phyloP scores from a whole-genome alignment of 2,329 filamentous ascomycete species.

The Hymenoscyphus fraxineus region DNA sequence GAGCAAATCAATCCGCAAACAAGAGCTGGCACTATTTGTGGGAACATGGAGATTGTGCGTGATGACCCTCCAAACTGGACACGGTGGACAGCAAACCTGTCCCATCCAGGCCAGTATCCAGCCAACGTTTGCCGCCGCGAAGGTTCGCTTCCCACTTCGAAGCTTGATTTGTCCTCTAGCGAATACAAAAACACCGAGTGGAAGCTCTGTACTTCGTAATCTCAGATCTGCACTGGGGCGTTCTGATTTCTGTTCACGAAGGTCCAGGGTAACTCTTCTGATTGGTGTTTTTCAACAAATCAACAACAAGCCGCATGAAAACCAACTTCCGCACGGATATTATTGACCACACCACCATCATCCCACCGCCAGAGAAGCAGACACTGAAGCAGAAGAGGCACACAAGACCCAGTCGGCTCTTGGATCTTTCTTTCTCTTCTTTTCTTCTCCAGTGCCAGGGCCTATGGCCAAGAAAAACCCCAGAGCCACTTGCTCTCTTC shows the following conservation, averaged over 20 bases:
- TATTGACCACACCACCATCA: conserved; percentile 1
- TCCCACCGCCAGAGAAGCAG: too few relatives aligned
- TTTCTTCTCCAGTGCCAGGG: not conserved
- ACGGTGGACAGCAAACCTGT: not conserved
- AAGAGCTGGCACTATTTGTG: not conserved
- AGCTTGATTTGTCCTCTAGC: conserved; percentile 1
- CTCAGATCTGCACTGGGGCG: not conserved
- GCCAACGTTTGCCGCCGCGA: not conserved
- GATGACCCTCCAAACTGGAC: not conserved
- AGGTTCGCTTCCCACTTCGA: not conserved
- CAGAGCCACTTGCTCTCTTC: not conserved
- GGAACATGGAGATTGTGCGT: not conserved
- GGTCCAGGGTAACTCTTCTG: not conserved
- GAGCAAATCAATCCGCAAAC: not conserved
- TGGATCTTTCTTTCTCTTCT: not conserved
- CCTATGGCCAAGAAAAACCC: not conserved
- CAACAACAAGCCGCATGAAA: not conserved
- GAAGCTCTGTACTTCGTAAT: not conserved
- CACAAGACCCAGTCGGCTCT: not conserved
- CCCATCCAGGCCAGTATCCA: not conserved
- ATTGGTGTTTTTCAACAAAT: not conserved
- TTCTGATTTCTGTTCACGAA: not conserved
- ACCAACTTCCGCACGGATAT: conserved; percentile 1
- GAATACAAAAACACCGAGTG: not conserved
- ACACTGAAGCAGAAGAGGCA: not conserved